Evolutionary conservation across 805 yeast genomes (phyloP).

Genomic region (Priceomyces medius): DNA sequence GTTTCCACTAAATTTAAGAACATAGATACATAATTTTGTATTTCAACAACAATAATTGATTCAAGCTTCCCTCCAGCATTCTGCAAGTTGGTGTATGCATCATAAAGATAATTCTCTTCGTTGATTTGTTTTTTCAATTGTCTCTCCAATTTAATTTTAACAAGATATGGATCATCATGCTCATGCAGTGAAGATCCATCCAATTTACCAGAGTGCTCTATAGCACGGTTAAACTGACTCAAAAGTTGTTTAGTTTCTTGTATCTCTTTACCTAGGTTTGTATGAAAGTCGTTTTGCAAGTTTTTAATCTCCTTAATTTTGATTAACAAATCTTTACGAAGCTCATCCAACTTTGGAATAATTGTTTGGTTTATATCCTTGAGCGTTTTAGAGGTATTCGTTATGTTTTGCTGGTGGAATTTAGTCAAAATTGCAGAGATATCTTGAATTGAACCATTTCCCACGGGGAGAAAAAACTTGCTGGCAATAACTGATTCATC

Average conservation of each 20-base stretch:
- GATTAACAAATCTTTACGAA: constrained; percentile 68
- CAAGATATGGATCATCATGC: constrained; percentile 74
- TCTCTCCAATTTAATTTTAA: constrained; percentile 68
- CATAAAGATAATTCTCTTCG: constrained; percentile 85
- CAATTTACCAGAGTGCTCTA: constrained; percentile 58
- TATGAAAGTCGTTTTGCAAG: constrained; percentile 80
- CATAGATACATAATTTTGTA: constrained; percentile 75
- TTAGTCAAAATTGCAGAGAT: constrained; percentile 65
- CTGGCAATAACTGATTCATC: constrained; percentile 35
- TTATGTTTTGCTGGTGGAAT: constrained; percentile 44
- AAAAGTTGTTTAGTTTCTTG: constrained; percentile 39
- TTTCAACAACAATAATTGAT: constrained; percentile 79
- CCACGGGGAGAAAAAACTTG: constrained; percentile 70
- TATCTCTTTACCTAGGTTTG: constrained; percentile 63
- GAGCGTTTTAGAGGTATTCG: constrained; percentile 40
- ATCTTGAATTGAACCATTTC: constrained; percentile 74
- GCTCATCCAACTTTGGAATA: constrained; percentile 55
- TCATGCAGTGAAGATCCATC: constrained; percentile 27
- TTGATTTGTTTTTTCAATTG: constrained; percentile 74
- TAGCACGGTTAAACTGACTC: constrained; percentile 53
- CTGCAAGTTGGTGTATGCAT: constrained; percentile 85
- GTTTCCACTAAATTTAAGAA: constrained; percentile 71
- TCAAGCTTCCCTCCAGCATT: constrained; percentile 84
- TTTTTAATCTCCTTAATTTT: constrained; percentile 86
- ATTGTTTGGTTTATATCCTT: constrained; percentile 49